Percentiles rank a stretch among this genome's conserved stretches.
These are phyloP conservation scores for Lachnellula occidentalis DNA, from an alignment of 2,329 filamentous ascomycete genomes.

Conservation along the genomic window DNA sequence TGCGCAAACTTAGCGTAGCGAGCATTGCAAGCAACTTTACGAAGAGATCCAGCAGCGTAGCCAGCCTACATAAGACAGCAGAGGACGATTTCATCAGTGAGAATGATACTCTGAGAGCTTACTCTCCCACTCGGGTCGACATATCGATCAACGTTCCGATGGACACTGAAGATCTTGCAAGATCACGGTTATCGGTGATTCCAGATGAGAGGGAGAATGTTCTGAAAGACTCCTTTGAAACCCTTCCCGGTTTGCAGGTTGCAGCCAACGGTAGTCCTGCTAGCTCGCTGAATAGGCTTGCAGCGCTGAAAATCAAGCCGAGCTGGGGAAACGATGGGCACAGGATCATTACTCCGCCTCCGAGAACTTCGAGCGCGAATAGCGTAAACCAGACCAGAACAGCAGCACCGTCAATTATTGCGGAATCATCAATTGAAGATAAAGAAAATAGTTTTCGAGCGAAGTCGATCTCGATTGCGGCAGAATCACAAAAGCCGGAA, in stretches of 20 bases:
- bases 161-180: constrained; percentile 17
- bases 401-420: constrained; percentile 9
- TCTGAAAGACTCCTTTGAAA: constrained; percentile 17
- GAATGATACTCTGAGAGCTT: constrained; percentile 10
- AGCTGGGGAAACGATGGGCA: constrained; percentile 26
- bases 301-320: constrained; percentile 23
- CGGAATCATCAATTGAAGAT: constrained; percentile 16
- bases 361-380: constrained; percentile 27
- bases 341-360: constrained; percentile 21
- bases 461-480: not conserved
- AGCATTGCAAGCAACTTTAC: constrained; percentile 73
- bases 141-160: constrained; percentile 11
- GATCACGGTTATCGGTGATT: constrained; percentile 24
- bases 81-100: constrained; percentile 20
- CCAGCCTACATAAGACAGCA: constrained; percentile 23
- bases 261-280: constrained; percentile 16
- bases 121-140: constrained; percentile 8
- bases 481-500: constrained; percentile 8
- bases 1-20: constrained; percentile 79
- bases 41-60: constrained; percentile 50
- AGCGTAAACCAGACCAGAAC: constrained; percentile 16
- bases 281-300: constrained; percentile 19
- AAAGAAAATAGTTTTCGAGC: constrained; percentile 21
- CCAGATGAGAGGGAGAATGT: constrained; percentile 27
- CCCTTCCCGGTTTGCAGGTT: constrained; percentile 5